phyloP scores from a whole-genome alignment of 768 basidiomycete species.

The Suillus hirtellus region DNA sequence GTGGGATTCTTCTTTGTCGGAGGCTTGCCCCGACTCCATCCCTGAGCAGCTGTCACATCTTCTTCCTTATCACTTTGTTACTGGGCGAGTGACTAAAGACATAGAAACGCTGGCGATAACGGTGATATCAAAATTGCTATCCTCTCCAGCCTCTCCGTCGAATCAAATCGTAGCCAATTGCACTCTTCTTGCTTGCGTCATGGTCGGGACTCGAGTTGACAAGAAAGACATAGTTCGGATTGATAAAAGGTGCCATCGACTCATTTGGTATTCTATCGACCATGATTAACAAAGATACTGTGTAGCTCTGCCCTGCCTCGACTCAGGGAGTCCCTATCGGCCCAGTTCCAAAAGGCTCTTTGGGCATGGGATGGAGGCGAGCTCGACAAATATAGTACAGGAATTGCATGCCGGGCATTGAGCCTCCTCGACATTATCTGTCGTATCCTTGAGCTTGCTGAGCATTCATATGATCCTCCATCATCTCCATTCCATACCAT shows the following conservation, averaged over 20 bases:
- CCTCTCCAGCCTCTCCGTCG: background rate
- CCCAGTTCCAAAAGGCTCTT: background rate
- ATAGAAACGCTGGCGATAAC: background rate
- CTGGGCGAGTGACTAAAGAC: background rate
- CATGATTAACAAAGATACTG: background rate
- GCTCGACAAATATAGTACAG: background rate
- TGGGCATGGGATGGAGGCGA: background rate
- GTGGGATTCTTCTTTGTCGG: too few species aligned
- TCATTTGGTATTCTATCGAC: background rate
- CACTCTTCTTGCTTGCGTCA: background rate
- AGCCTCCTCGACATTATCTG: background rate
- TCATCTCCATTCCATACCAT: background rate
- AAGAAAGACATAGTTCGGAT: background rate
- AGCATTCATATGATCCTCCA: too few species aligned
- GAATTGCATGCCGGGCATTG: background rate
- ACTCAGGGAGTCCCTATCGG: background rate
- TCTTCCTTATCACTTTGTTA: background rate
- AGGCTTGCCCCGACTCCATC: background rate
- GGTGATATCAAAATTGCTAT: background rate
- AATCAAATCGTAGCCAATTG: background rate
- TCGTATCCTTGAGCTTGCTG: background rate
- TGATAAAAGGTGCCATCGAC: too few species aligned
- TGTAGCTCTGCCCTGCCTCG: background rate
- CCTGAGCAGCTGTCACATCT: background rate
- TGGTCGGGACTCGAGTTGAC: background rate